Evolutionary conservation across 352 stramenopile species (phyloP).

Genomic region (Phytopythium aichiense): DNA sequence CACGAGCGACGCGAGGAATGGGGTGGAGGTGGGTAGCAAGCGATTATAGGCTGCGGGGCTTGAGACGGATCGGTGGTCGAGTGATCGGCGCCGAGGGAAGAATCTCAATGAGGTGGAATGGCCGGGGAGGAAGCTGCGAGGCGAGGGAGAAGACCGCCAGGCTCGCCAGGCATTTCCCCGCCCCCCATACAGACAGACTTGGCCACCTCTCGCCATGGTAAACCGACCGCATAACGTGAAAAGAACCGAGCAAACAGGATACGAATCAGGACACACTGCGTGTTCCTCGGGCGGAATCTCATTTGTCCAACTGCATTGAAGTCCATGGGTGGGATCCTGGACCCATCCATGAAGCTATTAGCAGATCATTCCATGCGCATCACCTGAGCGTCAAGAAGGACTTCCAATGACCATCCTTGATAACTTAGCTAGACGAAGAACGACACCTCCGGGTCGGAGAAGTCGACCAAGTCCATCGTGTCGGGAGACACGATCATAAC

Average conservation of each 20-base stretch:
- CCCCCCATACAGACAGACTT: constrained; percentile 1
- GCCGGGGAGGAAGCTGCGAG: background rate
- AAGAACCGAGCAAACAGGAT: background rate
- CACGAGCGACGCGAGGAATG: background rate
- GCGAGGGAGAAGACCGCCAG: background rate
- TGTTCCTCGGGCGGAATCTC: background rate
- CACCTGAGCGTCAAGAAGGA: no score
- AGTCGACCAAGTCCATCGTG: constrained; percentile 38
- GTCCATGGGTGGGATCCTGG: no score
- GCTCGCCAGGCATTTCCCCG: background rate
- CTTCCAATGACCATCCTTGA: background rate
- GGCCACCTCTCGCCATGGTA: background rate
- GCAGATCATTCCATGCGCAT: no score
- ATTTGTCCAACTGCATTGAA: no score
- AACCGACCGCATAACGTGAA: background rate
- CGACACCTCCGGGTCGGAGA: constrained; percentile 34
- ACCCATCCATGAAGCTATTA: background rate
- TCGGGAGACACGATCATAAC: constrained; percentile 38
- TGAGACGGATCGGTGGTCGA: background rate
- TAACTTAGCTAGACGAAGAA: constrained; percentile 28
- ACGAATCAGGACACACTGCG: background rate
- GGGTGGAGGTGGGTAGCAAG: background rate
- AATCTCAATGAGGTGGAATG: background rate
- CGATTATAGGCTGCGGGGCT: background rate
- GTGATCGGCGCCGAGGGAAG: background rate